phyloP scores from a whole-genome alignment of 257 asterid species.

The Fraxinus americana region DNA sequence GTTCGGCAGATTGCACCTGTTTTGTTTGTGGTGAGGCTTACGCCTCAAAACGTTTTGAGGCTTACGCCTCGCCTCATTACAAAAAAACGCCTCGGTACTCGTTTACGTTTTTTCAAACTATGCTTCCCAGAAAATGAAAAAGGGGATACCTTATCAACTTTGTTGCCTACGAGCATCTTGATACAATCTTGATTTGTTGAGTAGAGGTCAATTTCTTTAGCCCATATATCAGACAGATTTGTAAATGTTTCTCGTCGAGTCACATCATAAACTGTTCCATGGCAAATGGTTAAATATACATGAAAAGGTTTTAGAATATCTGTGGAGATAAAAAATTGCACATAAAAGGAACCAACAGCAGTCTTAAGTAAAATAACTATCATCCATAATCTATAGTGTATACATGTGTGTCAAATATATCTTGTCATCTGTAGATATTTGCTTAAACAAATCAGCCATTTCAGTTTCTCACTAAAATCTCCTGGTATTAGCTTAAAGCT shows the following conservation, averaged over 20 bases:
- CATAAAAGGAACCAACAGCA: slow-evolving; percentile 19
- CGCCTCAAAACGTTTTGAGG: no score
- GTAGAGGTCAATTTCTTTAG: slow-evolving; percentile 87
- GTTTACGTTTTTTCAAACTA: no score
- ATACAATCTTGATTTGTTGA: slow-evolving; percentile 88
- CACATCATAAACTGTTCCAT: slow-evolving; percentile 77
- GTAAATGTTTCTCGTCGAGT: slow-evolving; percentile 87
- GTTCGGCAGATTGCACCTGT: no score
- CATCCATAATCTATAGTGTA: neutral
- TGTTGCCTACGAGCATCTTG: slow-evolving; percentile 96
- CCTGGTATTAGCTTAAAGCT: neutral
- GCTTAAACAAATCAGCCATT: neutral
- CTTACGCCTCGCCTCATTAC: no score
- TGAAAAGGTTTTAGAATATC: neutral
- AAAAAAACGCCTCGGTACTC: no score
- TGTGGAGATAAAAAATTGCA: neutral
- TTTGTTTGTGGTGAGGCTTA: no score
- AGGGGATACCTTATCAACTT: slow-evolving; percentile 65
- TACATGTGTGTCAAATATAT: neutral
- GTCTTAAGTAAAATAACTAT: neutral
- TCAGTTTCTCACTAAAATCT: neutral
- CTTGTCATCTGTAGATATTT: neutral
- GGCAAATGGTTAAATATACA: neutral
- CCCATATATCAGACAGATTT: slow-evolving; percentile 88
- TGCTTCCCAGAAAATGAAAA: neutral